These are phyloP conservation scores for Phytophthora chlamydospora DNA, from an alignment of 352 stramenopile species.

Conservation along the genomic window DNA sequence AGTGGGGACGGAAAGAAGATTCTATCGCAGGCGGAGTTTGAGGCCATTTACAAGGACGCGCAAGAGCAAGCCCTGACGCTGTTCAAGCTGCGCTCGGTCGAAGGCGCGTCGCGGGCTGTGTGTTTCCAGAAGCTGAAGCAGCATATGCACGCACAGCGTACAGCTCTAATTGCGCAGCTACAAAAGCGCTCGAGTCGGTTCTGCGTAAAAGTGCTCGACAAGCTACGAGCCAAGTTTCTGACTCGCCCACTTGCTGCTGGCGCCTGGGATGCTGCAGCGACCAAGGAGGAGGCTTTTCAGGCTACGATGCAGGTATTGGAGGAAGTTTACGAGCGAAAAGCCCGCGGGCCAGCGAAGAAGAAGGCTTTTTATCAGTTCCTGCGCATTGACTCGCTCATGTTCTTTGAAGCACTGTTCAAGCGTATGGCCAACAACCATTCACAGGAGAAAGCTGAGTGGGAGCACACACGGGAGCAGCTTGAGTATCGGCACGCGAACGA, in stretches of 20 bases:
- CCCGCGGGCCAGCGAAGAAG: slow-evolving; percentile 73
- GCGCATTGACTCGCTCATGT: slow-evolving; percentile 50
- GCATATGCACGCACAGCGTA: slow-evolving; percentile 68
- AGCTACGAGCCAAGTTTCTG: slow-evolving; percentile 46
- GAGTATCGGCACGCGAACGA: slow-evolving; percentile 45
- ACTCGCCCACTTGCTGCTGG: slow-evolving; percentile 46
- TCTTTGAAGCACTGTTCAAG: slow-evolving; percentile 59
- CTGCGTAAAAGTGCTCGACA: slow-evolving; percentile 54
- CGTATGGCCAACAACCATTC: slow-evolving; percentile 39
- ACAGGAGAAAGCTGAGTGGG: slow-evolving; percentile 31
- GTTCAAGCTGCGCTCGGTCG: slow-evolving; percentile 75
- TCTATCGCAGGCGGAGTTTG: slow-evolving; percentile 73
- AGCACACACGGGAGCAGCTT: slow-evolving; percentile 37
- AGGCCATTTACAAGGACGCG: slow-evolving; percentile 73
- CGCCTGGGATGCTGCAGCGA: slow-evolving; percentile 40
- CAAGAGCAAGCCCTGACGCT: slow-evolving; percentile 71
- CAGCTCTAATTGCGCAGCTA: slow-evolving; percentile 55
- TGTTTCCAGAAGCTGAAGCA: slow-evolving; percentile 83
- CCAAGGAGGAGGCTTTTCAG: slow-evolving; percentile 35
- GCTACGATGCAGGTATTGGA: slow-evolving; percentile 58
- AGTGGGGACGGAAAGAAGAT: slow-evolving; percentile 31
- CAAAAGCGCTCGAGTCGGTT: slow-evolving; percentile 64
- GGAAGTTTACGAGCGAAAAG: slow-evolving; percentile 58
- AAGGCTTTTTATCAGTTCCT: slow-evolving; percentile 74
- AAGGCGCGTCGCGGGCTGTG: slow-evolving; percentile 55